phyloP scores from a whole-genome alignment of 2,329 filamentous ascomycete genomes.

The Domatiomyces catenatus region DNA sequence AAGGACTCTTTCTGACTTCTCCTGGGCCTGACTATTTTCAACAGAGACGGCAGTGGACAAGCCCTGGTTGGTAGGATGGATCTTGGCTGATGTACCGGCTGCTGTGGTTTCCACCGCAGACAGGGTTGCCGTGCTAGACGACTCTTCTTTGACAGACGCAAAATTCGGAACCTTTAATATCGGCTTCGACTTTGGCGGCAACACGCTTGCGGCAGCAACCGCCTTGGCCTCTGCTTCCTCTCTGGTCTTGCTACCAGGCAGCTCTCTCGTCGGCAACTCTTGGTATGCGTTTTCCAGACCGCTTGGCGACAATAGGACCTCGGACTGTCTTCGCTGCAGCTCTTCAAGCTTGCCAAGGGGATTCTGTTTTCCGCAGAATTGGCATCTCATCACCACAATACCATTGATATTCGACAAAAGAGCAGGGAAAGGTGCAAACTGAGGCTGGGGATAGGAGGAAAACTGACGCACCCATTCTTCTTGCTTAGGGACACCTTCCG shows the following conservation, averaged over 20 bases:
- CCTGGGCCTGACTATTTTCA: background rate
- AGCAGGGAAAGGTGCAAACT: slow-evolving; percentile 11
- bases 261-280: slow-evolving; percentile 16
- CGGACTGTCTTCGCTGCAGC: slow-evolving; percentile 51
- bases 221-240: slow-evolving; percentile 11
- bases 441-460: slow-evolving; percentile 19
- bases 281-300: slow-evolving; percentile 4
- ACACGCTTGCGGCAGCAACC: slow-evolving; percentile 7
- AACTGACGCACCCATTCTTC: slow-evolving; percentile 76
- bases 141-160: slow-evolving; percentile 8
- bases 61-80: background rate
- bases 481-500: slow-evolving; percentile 73
- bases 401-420: slow-evolving; percentile 10
- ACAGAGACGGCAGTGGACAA: background rate
- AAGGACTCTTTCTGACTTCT: background rate
- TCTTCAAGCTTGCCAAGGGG: slow-evolving; percentile 54
- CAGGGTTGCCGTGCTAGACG: background rate
- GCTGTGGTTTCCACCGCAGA: background rate
- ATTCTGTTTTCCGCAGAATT: slow-evolving; percentile 42
- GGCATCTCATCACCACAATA: slow-evolving; percentile 20
- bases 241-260: slow-evolving; percentile 15
- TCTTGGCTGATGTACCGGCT: background rate
- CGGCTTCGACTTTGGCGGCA: slow-evolving; percentile 13
- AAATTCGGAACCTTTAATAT: slow-evolving; percentile 16
- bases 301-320: slow-evolving; percentile 34